Conservation (phyloP, 768 basidiomycete genomes). For the Tylopilus subfusipes region DNA sequence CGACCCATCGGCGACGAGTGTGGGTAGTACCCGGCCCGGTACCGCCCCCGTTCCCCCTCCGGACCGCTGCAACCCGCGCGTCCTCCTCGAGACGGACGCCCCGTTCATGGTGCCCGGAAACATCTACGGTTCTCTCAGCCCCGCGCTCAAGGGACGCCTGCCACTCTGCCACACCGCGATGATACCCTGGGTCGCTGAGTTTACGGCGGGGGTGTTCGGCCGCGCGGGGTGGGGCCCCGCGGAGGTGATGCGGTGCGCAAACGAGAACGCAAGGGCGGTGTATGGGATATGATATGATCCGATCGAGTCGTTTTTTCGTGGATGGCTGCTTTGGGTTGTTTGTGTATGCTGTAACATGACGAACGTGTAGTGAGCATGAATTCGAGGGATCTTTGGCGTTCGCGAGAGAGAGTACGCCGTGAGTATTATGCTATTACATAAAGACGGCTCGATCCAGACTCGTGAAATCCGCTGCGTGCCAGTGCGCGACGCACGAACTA, state of each 20-base stretch:
- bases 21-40: too few relatives aligned
- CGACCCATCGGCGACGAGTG: too few relatives aligned
- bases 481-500: too few relatives aligned
- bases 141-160: constrained; percentile 51
- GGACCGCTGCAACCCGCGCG: constrained; percentile 42
- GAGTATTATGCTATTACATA: too few relatives aligned
- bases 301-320: not conserved
- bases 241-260: constrained; percentile 55
- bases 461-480: too few relatives aligned
- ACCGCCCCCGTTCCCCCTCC: too few relatives aligned
- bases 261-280: constrained; percentile 59
- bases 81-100: constrained; percentile 81
- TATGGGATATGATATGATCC: constrained; percentile 43
- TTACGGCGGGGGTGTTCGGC: constrained; percentile 43
- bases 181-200: constrained; percentile 84
- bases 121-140: constrained; percentile 57
- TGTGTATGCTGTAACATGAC: too few relatives aligned
- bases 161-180: constrained; percentile 76
- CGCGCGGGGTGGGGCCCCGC: constrained; percentile 50
- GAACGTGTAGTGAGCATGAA: too few relatives aligned
- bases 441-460: too few relatives aligned
- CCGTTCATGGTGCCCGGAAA: constrained; percentile 85
- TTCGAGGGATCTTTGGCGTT: too few relatives aligned
- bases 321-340: too few relatives aligned
- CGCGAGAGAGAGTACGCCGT: too few relatives aligned